Evolutionary conservation across 1,284 basidiomycete species (phyloP).

Genomic region (Cryptococcus sp.): DNA sequence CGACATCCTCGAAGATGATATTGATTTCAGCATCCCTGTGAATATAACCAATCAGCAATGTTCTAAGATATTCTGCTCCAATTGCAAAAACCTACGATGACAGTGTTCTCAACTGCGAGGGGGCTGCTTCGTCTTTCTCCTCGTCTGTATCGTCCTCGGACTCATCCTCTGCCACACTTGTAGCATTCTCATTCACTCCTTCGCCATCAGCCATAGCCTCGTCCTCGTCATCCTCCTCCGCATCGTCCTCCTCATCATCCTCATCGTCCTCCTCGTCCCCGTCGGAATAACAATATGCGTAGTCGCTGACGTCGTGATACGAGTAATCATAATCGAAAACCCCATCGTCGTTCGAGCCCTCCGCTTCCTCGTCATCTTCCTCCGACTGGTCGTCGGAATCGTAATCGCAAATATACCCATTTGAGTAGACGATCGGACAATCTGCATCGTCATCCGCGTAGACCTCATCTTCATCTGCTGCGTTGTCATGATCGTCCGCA

Average conservation of each 20-base stretch:
- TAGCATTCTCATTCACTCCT: not conserved
- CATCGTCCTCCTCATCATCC: constrained; percentile 1
- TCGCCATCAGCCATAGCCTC: constrained; percentile 4
- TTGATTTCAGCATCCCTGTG: too few species aligned
- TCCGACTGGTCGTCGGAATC: not conserved
- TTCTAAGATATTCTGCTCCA: too few species aligned
- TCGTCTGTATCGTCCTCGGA: constrained; percentile 2
- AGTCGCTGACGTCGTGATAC: not conserved
- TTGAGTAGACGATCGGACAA: not conserved
- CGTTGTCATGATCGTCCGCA: too few species aligned
- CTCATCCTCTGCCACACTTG: constrained; percentile 2
- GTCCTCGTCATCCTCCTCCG: constrained; percentile 2
- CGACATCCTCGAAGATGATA: too few species aligned
- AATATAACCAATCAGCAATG: too few species aligned
- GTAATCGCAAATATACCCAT: not conserved
- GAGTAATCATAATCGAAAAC: not conserved
- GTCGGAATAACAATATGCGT: not conserved
- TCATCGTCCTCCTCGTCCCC: not conserved
- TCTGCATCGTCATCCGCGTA: not conserved
- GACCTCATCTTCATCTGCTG: too few species aligned
- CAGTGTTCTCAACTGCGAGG: too few species aligned
- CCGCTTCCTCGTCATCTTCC: constrained; percentile 2
- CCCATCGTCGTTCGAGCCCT: constrained; percentile 1
- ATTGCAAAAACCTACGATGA: too few species aligned
- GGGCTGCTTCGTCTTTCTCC: not conserved